Base-by-base conservation (phyloP, 1,284 basidiomycete genomes). In the Rhodotorula sp. region DNA sequence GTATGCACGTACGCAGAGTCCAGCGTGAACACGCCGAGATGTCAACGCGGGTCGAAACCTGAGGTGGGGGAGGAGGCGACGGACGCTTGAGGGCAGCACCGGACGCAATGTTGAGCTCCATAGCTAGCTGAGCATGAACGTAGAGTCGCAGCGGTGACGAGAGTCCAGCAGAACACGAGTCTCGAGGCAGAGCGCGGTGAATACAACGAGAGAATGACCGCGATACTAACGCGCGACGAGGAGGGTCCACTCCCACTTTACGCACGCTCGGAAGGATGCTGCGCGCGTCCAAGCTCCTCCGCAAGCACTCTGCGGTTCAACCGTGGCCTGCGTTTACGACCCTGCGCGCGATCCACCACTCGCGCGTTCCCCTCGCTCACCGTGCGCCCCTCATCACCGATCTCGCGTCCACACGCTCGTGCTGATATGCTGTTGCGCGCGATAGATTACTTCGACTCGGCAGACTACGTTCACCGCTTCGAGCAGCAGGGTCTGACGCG, bases 401-500 rank as follows among this genome's bases (percentile, higher is more conserved):
- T 19, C 58, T 34, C 22, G 10, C 9, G 41, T 27, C 41, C 2
- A 8, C 19, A n/a, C 5, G 8, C n/a, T 12, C 34, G 41, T 12
- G n/a, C 61, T 69, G 29, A 58, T 41, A 0, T 3, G 1, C 1
- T 5, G 12, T 27, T 15, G 8, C 39, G 34, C 4, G 6, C 3
- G 15, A 17, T 66, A 76, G 75, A 91, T 81, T 92, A 95, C 81
- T 97, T 97, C 77, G 94, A 97, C 80, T 97, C 94, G 2, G 92
- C 96, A 80, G 89, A 92, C 71, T 94, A 97, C 80, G 93, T 97
- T 41, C 89, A 92, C 81, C 87, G 91, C 48, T 84, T 97, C 64
- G 91, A 94, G 82, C 85, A 88, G 65, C 90, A 97, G 79, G 94
- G 94, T 0, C 83, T 97, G 74, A 91, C 91, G 71, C 87, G 91